These are phyloP conservation scores for Saccharomycopsis phalli DNA, from an alignment of 1,139 yeast species.

Conservation along the genomic window DNA sequence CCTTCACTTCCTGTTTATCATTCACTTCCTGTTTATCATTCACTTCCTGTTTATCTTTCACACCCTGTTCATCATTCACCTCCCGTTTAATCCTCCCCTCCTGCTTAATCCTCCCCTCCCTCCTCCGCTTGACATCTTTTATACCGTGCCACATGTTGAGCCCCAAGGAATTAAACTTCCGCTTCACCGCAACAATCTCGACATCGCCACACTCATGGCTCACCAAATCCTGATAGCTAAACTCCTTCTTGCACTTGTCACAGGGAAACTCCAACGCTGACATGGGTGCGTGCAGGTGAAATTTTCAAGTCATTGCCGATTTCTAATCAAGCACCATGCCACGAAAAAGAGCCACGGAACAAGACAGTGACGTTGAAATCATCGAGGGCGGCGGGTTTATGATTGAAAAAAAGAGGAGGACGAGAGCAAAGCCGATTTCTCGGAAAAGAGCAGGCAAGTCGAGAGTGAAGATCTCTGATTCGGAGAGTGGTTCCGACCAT, in stretches of 20 bases:
- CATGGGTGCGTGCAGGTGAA: neutral
- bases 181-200: conserved; percentile 1
- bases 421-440: conserved; percentile 4
- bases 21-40: neutral
- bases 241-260: conserved; percentile 13
- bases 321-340: neutral
- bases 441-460: neutral
- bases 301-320: neutral
- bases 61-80: neutral
- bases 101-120: neutral
- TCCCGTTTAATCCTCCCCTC: neutral
- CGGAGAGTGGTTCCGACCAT: conserved; percentile 25
- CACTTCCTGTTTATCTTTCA: neutral
- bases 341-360: neutral
- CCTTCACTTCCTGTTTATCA: neutral
- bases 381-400: conserved; percentile 20
- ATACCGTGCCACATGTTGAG: conserved; percentile 7
- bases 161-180: conserved; percentile 7
- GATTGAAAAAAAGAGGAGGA: conserved; percentile 16
- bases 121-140: neutral
- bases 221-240: conserved; percentile 9
- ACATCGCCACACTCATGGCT: conserved; percentile 10
- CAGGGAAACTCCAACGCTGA: conserved; percentile 15
- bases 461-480: neutral
- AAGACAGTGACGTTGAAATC: conserved; percentile 20